phyloP scores from a whole-genome alignment of 768 basidiomycete species.

The Glaciozyma antarctica region DNA sequence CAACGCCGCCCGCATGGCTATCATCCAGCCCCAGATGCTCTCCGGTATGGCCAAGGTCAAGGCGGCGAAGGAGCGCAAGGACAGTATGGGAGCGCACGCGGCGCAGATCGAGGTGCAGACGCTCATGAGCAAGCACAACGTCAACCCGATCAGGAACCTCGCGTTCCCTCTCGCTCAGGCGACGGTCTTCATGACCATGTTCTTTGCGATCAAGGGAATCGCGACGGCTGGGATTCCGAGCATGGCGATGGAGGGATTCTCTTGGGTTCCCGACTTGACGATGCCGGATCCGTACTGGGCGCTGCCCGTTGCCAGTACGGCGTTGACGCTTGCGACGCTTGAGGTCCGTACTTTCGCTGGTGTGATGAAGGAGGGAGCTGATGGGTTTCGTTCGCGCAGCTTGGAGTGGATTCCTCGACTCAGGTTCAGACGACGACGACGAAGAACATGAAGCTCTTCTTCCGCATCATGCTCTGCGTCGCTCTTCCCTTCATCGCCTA shows the following conservation, averaged over 20 bases:
- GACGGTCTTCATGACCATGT: constrained; percentile 67
- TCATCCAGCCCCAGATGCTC: constrained; percentile 53
- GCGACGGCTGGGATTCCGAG: constrained; percentile 63
- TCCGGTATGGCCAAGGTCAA: constrained; percentile 50
- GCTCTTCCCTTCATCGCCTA: constrained; percentile 49
- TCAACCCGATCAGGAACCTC: constrained; percentile 52
- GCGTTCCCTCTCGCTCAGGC: constrained; percentile 58
- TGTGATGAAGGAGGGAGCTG: not conserved
- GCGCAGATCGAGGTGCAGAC: constrained; percentile 46
- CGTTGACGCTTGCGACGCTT: constrained; percentile 60
- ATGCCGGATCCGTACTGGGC: constrained; percentile 63
- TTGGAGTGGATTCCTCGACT: constrained; percentile 49
- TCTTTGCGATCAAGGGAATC: constrained; percentile 68
- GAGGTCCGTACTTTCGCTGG: constrained; percentile 44
- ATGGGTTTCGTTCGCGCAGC: constrained; percentile 43
- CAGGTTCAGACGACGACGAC: constrained; percentile 40
- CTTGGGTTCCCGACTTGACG: constrained; percentile 67
- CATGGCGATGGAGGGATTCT: constrained; percentile 64
- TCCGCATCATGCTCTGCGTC: constrained; percentile 52
- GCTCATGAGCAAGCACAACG: constrained; percentile 57
- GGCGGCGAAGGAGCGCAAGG: constrained; percentile 40
- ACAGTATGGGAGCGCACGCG: constrained; percentile 44
- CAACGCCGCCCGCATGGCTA: constrained; percentile 53
- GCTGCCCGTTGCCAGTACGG: constrained; percentile 55
- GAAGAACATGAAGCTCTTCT: constrained; percentile 59